Base-by-base conservation (phyloP, 805 yeast genomes). In the Lachancea sp. region DNA sequence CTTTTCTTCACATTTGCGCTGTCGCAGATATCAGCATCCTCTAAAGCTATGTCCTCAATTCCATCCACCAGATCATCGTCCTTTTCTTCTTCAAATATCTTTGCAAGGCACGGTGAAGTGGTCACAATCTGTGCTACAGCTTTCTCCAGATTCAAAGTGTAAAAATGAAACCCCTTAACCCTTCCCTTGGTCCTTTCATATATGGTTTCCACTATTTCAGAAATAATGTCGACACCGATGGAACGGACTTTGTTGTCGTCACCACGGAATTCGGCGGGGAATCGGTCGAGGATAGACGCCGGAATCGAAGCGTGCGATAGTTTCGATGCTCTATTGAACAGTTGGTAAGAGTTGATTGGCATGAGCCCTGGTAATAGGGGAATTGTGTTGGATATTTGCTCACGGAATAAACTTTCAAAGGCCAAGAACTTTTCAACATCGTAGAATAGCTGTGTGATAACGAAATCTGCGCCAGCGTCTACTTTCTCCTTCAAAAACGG, bases 381-480 rank as follows among this genome's bases (percentile, higher is more conserved):
- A 25, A 83, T 66, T 34, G 71, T 69, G 4, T 53, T 42, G 19
- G 73, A 68, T 2, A 71, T 64, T 15, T 67, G 53, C 33, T 65
- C 55, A 48, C 78, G 71, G 37, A 82, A 71, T 38, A 67, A 47
- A 47, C 66, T 57, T 51, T 86, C 91, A 64, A 82, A 93, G 2
- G 63, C 60, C 20, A 87, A 55, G 62, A 85, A 89, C 60, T 83
- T 83, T 42, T 77, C 79, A n/a, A 79, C 85, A 62, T 91, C 96
- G 61, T 83, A 91, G 59, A 93, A 91, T 57, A 91, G 64, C 68
- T 91, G 99, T 0, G 98, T 88, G 50, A 93, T 78, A 42, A 93
- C 78, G 60, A 88, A 93, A 58, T 88, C 95, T 1, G 98, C 99
- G 36, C 99, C 99, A 1, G 98, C 97, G 47, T 81, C 75, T 19